Conservation (phyloP, 257 asterid genomes). For the Solanum chmielewskii region DNA sequence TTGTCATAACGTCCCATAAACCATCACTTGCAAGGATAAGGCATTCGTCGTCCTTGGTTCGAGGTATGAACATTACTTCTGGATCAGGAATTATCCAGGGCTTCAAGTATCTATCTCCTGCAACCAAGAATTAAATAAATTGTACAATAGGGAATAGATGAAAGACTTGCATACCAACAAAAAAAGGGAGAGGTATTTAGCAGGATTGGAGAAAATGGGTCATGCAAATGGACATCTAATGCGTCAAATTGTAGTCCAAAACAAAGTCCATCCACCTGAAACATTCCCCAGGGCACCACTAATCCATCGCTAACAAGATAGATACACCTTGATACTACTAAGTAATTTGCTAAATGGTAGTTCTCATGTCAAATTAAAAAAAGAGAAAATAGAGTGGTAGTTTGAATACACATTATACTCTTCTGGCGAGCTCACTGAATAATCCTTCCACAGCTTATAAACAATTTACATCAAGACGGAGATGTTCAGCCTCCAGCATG, state of each 20-base stretch:
- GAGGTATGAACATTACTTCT: slow-evolving; percentile 67
- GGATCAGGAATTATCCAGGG: slow-evolving; percentile 94
- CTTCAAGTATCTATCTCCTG: slow-evolving; percentile 84
- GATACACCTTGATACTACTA: neutral
- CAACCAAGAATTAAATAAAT: neutral
- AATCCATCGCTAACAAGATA: neutral
- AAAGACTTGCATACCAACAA: neutral
- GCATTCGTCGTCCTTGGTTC: slow-evolving; percentile 68
- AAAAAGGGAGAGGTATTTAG: neutral
- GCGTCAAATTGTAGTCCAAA: neutral
- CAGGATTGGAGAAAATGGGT: neutral
- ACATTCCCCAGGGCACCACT: neutral
- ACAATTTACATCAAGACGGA: neutral
- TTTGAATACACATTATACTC: neutral
- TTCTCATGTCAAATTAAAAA: neutral
- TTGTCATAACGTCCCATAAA: slow-evolving; percentile 86
- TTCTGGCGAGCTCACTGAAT: neutral
- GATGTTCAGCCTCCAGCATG: neutral
- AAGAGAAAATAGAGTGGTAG: neutral
- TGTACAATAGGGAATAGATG: neutral
- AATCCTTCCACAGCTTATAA: neutral
- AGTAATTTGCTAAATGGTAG: neutral
- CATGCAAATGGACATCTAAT: neutral
- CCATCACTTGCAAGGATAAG: slow-evolving; percentile 91
- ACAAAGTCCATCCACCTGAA: neutral